These are phyloP conservation scores for Boletus tylopilopsis DNA, from an alignment of 768 basidiomycete species.

Conservation along the genomic window DNA sequence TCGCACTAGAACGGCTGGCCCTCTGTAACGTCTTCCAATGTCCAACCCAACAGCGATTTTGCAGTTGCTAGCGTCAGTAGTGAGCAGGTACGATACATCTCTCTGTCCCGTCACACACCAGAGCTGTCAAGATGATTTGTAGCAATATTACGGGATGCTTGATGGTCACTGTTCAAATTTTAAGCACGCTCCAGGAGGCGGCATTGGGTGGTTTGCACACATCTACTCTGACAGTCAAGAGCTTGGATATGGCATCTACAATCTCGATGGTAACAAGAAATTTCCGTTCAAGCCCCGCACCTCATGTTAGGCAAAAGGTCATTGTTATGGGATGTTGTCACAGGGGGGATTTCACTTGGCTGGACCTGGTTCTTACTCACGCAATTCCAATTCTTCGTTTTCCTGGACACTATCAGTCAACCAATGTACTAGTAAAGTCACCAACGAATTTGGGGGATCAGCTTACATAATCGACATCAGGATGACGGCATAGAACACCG, in stretches of 20 bases:
- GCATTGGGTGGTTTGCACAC: conserved; percentile 81
- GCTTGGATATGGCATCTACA: conserved; percentile 71
- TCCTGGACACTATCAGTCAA: background rate
- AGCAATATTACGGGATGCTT: conserved; percentile 57
- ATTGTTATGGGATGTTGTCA: background rate
- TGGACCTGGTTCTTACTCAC: background rate
- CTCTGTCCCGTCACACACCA: background rate
- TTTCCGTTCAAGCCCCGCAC: conserved; percentile 62
- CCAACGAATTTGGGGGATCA: background rate
- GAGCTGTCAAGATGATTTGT: background rate
- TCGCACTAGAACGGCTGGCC: conserved; percentile 73
- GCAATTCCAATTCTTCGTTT: too few relatives aligned
- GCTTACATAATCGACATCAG: too few relatives aligned
- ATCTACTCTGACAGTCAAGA: conserved; percentile 66
- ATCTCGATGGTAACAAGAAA: conserved; percentile 45
- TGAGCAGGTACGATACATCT: conserved; percentile 45
- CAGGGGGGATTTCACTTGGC: too few relatives aligned
- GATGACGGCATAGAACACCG: too few relatives aligned
- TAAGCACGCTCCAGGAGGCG: conserved; percentile 56
- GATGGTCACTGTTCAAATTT: conserved; percentile 61
- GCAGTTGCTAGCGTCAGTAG: conserved; percentile 62
- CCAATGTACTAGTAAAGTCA: background rate
- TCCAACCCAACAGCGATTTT: conserved; percentile 59
- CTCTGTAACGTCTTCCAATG: conserved; percentile 53
- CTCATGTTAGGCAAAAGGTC: conserved; percentile 40